Conservation (phyloP, 805 yeast genomes). For the Grigorovia jiainica region DNA sequence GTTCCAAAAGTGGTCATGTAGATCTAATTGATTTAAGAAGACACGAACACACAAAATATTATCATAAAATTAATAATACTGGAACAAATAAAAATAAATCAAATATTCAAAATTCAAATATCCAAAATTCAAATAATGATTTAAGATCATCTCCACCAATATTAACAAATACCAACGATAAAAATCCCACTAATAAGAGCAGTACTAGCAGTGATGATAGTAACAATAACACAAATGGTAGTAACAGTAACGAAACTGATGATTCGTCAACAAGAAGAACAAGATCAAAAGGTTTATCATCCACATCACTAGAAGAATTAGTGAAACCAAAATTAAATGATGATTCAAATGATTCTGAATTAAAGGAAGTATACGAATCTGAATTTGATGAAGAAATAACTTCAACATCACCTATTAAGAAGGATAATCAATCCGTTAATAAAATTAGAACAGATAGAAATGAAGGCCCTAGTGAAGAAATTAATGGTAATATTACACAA, state of each 20-base stretch:
- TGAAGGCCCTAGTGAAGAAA: neutral
- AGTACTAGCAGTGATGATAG: too few species aligned
- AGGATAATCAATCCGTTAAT: constrained; percentile 1
- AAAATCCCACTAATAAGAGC: too few species aligned
- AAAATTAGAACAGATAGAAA: neutral
- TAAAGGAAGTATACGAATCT: too few species aligned
- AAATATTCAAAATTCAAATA: neutral
- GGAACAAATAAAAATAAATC: neutral
- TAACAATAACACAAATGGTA: neutral
- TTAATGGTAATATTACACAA: constrained; percentile 1
- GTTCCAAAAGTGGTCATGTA: constrained; percentile 27
- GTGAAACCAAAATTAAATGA: neutral
- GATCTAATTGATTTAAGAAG: constrained; percentile 21
- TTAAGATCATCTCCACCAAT: neutral
- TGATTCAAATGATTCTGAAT: neutral
- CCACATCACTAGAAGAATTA: neutral
- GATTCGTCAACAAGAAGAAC: too few species aligned
- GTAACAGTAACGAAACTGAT: too few species aligned
- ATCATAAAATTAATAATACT: constrained; percentile 15
- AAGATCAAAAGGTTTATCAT: neutral
- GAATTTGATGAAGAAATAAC: neutral
- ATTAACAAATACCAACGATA: too few species aligned
- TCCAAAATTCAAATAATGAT: neutral
- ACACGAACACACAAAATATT: constrained; percentile 21
- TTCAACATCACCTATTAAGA: neutral